phyloP scores from a whole-genome alignment of 345 rosid genomes.

The Syzygium grande region DNA sequence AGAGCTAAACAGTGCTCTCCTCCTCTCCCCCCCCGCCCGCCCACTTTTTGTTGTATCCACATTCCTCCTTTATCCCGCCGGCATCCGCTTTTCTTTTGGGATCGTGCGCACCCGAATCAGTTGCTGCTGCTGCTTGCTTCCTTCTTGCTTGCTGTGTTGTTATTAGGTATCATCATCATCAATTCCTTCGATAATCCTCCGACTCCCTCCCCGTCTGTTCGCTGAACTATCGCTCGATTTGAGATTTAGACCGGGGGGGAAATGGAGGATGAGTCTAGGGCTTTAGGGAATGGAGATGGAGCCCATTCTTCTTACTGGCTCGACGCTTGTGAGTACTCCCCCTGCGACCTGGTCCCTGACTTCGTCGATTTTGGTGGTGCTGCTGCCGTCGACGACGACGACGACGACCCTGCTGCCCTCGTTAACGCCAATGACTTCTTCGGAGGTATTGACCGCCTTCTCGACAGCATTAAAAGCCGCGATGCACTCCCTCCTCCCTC shows the following conservation, averaged over 20 bases:
- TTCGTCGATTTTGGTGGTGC: conserved; percentile 55
- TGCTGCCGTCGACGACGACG: conserved; percentile 3
- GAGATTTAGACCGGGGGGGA: neutral
- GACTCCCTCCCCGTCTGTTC: neutral
- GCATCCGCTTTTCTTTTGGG: neutral
- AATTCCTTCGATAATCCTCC: neutral
- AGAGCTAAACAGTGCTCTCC: neutral
- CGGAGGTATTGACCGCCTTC: conserved; percentile 89
- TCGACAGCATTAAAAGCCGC: conserved; percentile 80
- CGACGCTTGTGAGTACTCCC: conserved; percentile 81
- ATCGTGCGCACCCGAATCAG: neutral
- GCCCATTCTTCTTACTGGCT: conserved; percentile 78
- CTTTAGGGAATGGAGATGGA: conserved; percentile 15
- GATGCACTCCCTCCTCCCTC: conserved; percentile 30
- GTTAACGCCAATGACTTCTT: conserved; percentile 46
- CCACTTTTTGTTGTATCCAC: no score
- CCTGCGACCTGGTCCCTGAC: conserved; percentile 60
- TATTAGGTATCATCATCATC: neutral
- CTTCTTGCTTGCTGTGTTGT: neutral
- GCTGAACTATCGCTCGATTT: neutral
- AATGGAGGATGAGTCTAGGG: conserved; percentile 10
- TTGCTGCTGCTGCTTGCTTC: neutral
- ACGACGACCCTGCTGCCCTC: conserved; percentile 9
- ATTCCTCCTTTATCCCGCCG: neutral
- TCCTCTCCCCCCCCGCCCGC: neutral